A percentile compares a stretch with the other conserved stretches of the same genome.
phyloP scores from a whole-genome alignment of 164 flowering plant genomes.

The Dillenia turbinata region DNA sequence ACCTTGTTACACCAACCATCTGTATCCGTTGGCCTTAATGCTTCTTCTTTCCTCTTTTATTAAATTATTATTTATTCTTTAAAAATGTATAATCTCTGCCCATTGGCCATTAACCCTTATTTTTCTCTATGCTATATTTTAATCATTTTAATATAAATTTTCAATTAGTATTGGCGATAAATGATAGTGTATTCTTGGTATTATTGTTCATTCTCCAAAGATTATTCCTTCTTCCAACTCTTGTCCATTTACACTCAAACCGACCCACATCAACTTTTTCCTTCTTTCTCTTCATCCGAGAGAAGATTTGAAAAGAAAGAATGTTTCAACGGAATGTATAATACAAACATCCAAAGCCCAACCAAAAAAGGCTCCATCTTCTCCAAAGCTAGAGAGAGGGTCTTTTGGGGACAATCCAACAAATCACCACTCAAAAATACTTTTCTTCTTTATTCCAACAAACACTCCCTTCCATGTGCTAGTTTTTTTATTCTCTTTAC shows the following conservation, averaged over 20 bases:
- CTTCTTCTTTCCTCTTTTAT: too few relatives aligned
- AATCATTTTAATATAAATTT: too few relatives aligned
- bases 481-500: constrained; percentile 17
- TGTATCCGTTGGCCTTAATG: too few relatives aligned
- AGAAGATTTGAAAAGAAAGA: constrained; percentile 1
- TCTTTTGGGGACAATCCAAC: constrained; percentile 31
- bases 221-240: constrained; percentile 27
- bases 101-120: too few relatives aligned
- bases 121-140: too few relatives aligned
- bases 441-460: constrained; percentile 37
- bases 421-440: constrained; percentile 23
- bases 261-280: constrained; percentile 5
- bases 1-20: too few relatives aligned
- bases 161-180: too few relatives aligned
- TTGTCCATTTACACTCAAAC: constrained; percentile 27
- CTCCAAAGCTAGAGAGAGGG: constrained; percentile 32
- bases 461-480: constrained; percentile 55
- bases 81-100: too few relatives aligned
- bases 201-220: constrained; percentile 25
- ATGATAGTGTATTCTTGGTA: constrained; percentile 2
- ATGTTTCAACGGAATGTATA: background rate
- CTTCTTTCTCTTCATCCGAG: constrained; percentile 5
- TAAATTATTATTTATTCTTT: too few relatives aligned
- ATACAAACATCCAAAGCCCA: constrained; percentile 1
- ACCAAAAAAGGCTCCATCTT: constrained; percentile 24